A percentile compares a stretch with the other conserved stretches of the same genome.
Conservation (phyloP, 2,329 filamentous ascomycete genomes). For the Furcasterigmium furcatum region DNA sequence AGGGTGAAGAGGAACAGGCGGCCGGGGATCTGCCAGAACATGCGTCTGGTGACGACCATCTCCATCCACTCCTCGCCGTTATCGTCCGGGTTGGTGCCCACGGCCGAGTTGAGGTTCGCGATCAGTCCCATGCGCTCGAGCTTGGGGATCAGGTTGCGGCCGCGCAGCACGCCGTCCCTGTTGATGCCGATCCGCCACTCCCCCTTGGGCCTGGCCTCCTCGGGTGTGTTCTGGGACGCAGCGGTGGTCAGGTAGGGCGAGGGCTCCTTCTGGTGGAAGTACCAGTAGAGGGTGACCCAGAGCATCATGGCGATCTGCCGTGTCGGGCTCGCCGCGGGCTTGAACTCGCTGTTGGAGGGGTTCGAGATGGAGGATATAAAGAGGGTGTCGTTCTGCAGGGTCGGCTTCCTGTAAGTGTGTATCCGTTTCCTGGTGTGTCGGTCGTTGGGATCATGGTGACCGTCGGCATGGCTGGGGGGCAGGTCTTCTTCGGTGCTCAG, state of each 20-base stretch:
- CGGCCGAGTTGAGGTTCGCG: slow-evolving; percentile 69
- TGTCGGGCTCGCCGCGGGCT: slow-evolving; percentile 75
- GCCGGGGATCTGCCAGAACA: slow-evolving; percentile 91
- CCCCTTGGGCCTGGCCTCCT: slow-evolving; percentile 69
- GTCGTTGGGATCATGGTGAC: slow-evolving; percentile 14
- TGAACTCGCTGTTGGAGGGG: slow-evolving; percentile 76
- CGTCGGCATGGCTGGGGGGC: slow-evolving; percentile 12
- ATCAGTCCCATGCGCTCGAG: slow-evolving; percentile 91
- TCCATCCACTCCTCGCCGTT: slow-evolving; percentile 65
- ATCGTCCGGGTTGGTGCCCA: slow-evolving; percentile 63
- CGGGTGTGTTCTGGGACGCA: slow-evolving; percentile 62
- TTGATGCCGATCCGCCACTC: slow-evolving; percentile 87
- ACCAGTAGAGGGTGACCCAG: slow-evolving; percentile 94
- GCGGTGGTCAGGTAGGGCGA: slow-evolving; percentile 59
- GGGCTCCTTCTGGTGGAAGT: slow-evolving; percentile 86
- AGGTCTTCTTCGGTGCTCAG: slow-evolving; percentile 62
- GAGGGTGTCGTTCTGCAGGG: slow-evolving; percentile 73
- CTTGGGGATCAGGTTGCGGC: slow-evolving; percentile 80
- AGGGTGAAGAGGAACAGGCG: slow-evolving; percentile 86
- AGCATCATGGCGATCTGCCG: slow-evolving; percentile 95
- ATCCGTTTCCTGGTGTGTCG: slow-evolving; percentile 33
- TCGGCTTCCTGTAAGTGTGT: slow-evolving; percentile 71
- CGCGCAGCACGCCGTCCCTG: slow-evolving; percentile 83
- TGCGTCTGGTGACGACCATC: slow-evolving; percentile 78
- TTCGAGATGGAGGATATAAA: slow-evolving; percentile 92